A percentile compares a stretch with the other conserved stretches of the same genome.
Conservation (phyloP, 2,329 filamentous ascomycete species). For the Pestalotiopsis sp. region DNA sequence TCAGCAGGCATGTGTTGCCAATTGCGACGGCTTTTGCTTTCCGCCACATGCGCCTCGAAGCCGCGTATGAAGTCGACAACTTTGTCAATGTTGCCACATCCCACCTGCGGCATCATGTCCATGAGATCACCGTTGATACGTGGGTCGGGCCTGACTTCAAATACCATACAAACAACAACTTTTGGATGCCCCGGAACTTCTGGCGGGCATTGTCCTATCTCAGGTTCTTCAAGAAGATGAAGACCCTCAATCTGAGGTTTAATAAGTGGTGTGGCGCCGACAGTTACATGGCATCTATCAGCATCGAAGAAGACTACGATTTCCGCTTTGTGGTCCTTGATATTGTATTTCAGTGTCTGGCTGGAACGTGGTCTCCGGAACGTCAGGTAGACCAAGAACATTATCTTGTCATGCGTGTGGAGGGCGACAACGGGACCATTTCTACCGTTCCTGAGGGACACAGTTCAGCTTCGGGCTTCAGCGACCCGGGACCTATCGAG, state of each 20-base stretch:
- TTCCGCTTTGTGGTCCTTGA: background rate
- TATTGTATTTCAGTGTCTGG: slow-evolving; percentile 11
- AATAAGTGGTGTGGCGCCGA: background rate
- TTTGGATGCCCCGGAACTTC: slow-evolving; percentile 1
- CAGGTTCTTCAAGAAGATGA: slow-evolving; percentile 5
- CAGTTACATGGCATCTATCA: background rate
- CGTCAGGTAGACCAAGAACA: background rate
- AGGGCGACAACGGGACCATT: background rate
- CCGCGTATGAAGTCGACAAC: background rate
- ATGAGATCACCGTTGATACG: slow-evolving; percentile 12
- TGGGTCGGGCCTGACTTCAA: slow-evolving; percentile 6
- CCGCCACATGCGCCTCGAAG: slow-evolving; percentile 10
- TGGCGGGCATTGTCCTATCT: slow-evolving; percentile 7
- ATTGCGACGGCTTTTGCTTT: slow-evolving; percentile 12
- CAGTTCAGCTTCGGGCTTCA: background rate
- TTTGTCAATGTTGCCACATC: slow-evolving; percentile 12
- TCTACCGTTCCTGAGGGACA: background rate
- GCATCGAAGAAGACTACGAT: slow-evolving; percentile 1
- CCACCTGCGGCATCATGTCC: slow-evolving; percentile 6
- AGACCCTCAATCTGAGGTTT: slow-evolving; percentile 7
- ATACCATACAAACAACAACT: background rate
- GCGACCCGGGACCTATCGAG: background rate
- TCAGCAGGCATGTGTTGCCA: slow-evolving; percentile 8
- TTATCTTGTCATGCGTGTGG: background rate
- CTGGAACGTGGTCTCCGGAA: slow-evolving; percentile 7